phyloP scores from a whole-genome alignment of 164 flowering plant genomes.

The Malania oleifera region DNA sequence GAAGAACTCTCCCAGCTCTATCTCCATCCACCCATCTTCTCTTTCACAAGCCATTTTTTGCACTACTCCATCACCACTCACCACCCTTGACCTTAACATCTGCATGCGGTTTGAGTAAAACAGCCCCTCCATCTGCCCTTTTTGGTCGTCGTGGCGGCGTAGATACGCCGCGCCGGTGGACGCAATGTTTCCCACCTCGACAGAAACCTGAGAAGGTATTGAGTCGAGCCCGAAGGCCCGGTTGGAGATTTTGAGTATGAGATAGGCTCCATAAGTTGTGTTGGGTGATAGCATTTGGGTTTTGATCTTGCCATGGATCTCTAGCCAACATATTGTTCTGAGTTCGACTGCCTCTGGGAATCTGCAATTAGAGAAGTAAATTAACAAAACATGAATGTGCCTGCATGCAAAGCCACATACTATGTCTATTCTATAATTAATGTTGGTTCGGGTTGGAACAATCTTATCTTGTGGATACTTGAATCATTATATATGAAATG shows the following conservation, averaged over 20 bases:
- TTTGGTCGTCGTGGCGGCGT: background rate
- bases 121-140: conserved; percentile 1
- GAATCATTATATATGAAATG: too few species aligned
- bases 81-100: conserved; percentile 5
- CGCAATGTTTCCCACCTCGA: conserved; percentile 24
- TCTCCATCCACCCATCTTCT: conserved; percentile 48
- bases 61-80: background rate
- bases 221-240: conserved; percentile 45
- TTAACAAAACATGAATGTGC: background rate
- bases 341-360: conserved; percentile 11
- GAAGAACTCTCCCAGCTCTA: conserved; percentile 45
- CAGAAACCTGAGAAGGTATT: conserved; percentile 29
- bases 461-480: too few species aligned
- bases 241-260: conserved; percentile 32
- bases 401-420: too few species aligned
- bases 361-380: background rate
- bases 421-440: too few species aligned
- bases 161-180: conserved; percentile 23
- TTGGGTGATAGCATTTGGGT: conserved; percentile 37
- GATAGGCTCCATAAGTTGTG: conserved; percentile 45
- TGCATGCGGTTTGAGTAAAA: conserved; percentile 13
- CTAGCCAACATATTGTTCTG: conserved; percentile 42
- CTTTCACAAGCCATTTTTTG: conserved; percentile 8
- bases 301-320: conserved; percentile 39
- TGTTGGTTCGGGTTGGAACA: too few species aligned